Evolutionary conservation across 179 eudicot species (phyloP).

Genomic region (Actinidia arguta): DNA sequence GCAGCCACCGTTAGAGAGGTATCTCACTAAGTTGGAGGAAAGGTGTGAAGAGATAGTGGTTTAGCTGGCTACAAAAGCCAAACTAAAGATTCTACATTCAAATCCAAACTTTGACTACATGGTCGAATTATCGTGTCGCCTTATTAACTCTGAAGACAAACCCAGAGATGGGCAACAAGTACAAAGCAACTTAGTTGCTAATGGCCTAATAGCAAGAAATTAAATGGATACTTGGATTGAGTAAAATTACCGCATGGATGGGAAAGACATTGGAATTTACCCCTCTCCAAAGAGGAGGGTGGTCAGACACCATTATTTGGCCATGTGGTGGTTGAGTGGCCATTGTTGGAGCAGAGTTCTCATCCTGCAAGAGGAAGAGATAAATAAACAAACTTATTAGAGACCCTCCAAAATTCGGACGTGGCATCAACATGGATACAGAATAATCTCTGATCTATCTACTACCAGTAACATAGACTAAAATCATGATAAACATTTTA

Average conservation of each 20-base stretch:
- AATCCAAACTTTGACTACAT: neutral
- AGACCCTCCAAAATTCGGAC: neutral
- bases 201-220: neutral
- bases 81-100: neutral
- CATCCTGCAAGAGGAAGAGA: conserved; percentile 23
- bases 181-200: neutral
- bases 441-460: neutral
- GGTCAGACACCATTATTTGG: conserved; percentile 22
- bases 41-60: no score
- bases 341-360: conserved; percentile 27
- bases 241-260: conserved; percentile 40
- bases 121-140: neutral
- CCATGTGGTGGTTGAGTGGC: conserved; percentile 28
- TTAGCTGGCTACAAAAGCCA: neutral
- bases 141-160: neutral
- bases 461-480: neutral
- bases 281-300: conserved; percentile 35
- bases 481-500: neutral
- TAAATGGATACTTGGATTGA: neutral
- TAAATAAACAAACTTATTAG: neutral
- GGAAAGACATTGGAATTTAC: conserved; percentile 31
- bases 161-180: neutral
- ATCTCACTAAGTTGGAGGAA: no score
- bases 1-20: neutral
- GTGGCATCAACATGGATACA: neutral